Evolutionary conservation across 2,329 filamentous ascomycete genomes (phyloP), one percentile per base, ranked within the genome.

Genomic region (Plenodomus biglobosus): DNA sequence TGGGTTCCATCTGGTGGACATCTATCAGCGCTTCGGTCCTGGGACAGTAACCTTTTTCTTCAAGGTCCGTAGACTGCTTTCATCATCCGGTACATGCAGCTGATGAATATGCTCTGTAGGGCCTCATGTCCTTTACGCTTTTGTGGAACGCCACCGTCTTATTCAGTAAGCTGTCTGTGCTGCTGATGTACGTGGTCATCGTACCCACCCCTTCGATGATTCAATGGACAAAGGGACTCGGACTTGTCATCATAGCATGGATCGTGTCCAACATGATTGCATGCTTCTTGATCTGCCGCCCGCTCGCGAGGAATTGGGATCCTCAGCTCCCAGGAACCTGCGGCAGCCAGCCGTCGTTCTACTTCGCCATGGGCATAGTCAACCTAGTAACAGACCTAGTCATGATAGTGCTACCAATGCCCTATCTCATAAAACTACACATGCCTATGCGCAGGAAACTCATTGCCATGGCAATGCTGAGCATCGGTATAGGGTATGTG

Each of bases 111-210:
- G 24, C 3, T 1, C 17, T 0, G 5, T 17, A 60, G 56, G 52
- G 52, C 0, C 55, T 61, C 42, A 57, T 62, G 53, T 32, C 53
- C 1, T 62, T 62, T 37, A 38, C 56, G 0, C 40, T 62, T 10
- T 42, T 62, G 3, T 64, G 58, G 59, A 61, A 62, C 16, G 53
- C 46, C 2, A 58, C 53, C 2, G 49, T 62, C 20, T 55, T 50
- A 35, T 63, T 57, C 34, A 53, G 52, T 37, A 60, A 58, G 48
- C 16, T 60, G 0, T 64, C 58, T 1, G 45, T 62, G 11, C 46
- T 62, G 2, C 42, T 54, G 1, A 62, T 61, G 58, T 62, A 62
- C 41, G 44, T 41, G 2, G 22, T 51, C 8, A 38, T 60, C 16
- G 57, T 62, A 37, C 54, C 53, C 1, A 50, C 46, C 1, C 40